Percentiles rank a stretch among this genome's conserved stretches.
These are phyloP conservation scores for Suillus plorans DNA, from an alignment of 768 basidiomycete genomes.

Conservation along the genomic window DNA sequence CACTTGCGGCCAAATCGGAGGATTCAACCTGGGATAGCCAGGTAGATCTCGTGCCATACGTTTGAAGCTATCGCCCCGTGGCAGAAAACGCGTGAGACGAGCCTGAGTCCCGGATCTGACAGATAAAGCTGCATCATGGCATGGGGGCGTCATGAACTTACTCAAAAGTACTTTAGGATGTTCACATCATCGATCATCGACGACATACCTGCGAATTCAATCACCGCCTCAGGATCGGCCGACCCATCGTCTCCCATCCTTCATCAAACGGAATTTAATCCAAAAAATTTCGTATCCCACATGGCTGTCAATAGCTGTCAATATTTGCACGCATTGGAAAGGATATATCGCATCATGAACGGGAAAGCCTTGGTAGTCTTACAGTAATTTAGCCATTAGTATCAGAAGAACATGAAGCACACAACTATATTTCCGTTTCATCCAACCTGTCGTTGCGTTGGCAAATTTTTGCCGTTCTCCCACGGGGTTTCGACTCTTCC, in stretches of 20 bases:
- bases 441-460: background rate
- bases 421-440: constrained; percentile 11
- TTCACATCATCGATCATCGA: constrained; percentile 8
- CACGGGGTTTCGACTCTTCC: constrained; percentile 8
- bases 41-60: constrained; percentile 9
- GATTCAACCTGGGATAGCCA: constrained; percentile 4
- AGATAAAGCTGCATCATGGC: constrained; percentile 9
- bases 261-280: constrained; percentile 1
- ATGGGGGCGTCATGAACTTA: constrained; percentile 6
- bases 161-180: constrained; percentile 1
- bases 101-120: constrained; percentile 3
- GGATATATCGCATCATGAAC: too few relatives aligned
- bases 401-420: constrained; percentile 1
- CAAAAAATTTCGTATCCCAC: constrained; percentile 5
- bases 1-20: constrained; percentile 8
- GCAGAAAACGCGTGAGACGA: constrained; percentile 8
- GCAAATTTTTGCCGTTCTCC: constrained; percentile 6
- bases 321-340: background rate
- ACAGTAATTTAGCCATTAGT: constrained; percentile 10
- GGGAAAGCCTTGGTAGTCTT: background rate
- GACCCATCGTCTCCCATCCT: constrained; percentile 2
- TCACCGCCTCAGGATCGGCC: constrained; percentile 4
- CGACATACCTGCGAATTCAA: constrained; percentile 8
- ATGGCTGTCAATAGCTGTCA: constrained; percentile 4
- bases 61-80: constrained; percentile 5